These are phyloP conservation scores for Tagetes patula DNA, from an alignment of 129 eudicot species.

Conservation along the genomic window DNA sequence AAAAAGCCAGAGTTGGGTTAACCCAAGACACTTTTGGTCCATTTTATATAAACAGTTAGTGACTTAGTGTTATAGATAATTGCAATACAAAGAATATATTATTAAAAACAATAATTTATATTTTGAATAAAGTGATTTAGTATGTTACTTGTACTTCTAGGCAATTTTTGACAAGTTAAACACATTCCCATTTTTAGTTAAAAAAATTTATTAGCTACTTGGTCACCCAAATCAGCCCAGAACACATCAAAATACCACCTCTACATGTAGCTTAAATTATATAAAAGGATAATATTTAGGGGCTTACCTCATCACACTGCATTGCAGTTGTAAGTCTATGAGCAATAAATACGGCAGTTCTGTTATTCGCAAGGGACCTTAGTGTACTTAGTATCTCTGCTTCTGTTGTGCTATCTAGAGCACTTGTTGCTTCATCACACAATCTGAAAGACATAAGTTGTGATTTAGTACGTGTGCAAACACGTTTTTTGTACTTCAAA, in stretches of 20 bases:
- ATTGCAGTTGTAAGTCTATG: conserved; percentile 98
- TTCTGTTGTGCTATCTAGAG: conserved; percentile 97
- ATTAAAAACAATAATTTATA: not conserved
- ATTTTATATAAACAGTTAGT: not conserved
- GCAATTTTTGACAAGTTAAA: not conserved
- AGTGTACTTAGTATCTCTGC: conserved; percentile 84
- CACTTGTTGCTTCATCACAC: conserved; percentile 99
- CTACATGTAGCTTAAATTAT: not conserved
- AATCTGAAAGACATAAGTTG: conserved; percentile 46
- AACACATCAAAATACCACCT: not conserved
- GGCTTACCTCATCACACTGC: conserved; percentile 90
- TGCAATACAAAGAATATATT: not conserved
- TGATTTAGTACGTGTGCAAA: not conserved
- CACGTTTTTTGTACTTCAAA: not conserved
- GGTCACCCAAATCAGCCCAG: not conserved
- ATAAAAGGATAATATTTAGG: not conserved
- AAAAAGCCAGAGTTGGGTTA: not conserved
- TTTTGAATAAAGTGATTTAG: conserved; percentile 1
- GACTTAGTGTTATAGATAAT: not conserved
- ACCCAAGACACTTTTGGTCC: not conserved
- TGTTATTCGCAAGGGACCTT: conserved; percentile 75
- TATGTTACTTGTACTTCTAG: not conserved
- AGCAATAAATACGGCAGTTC: conserved; percentile 88
- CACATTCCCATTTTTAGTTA: not conserved
- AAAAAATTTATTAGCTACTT: not conserved